These are phyloP conservation scores for Tricladium varicosporioides DNA, from an alignment of 2,329 filamentous ascomycete species.

Conservation along the genomic window DNA sequence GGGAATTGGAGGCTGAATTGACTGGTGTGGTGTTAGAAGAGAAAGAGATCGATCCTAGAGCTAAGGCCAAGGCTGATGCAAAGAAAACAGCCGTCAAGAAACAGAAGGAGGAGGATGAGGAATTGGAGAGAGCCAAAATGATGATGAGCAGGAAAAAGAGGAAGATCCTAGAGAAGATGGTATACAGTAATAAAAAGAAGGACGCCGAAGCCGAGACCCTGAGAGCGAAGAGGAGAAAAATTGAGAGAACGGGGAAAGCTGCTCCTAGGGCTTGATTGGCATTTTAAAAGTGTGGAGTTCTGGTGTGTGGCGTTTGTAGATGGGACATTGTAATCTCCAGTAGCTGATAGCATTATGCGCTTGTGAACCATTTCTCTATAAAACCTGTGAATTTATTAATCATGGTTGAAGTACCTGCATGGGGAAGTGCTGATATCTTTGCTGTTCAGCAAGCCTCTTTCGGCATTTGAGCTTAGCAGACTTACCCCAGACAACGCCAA, in stretches of 20 bases:
- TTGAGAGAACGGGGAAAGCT: constrained; percentile 58
- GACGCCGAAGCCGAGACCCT: constrained; percentile 86
- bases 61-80: constrained; percentile 66
- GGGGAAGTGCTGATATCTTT: not conserved
- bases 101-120: constrained; percentile 75
- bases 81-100: constrained; percentile 69
- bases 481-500: not conserved
- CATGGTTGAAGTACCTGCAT: too few relatives aligned
- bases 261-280: constrained; percentile 19
- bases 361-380: not conserved
- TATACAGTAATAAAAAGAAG: constrained; percentile 91
- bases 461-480: not conserved
- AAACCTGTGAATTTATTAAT: too few relatives aligned
- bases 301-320: constrained; percentile 1
- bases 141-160: constrained; percentile 99
- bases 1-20: constrained; percentile 90
- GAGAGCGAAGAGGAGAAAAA: constrained; percentile 82
- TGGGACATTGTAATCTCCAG: constrained; percentile 9
- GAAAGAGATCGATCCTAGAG: constrained; percentile 51
- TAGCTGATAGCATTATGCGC: not conserved
- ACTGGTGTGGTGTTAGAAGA: constrained; percentile 62
- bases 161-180: constrained; percentile 96
- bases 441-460: not conserved
- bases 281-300: constrained; percentile 26
- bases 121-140: constrained; percentile 89